Evolutionary conservation across 176 grass and related monocot genomes (phyloP).

Genomic region (Luzula sylvatica): DNA sequence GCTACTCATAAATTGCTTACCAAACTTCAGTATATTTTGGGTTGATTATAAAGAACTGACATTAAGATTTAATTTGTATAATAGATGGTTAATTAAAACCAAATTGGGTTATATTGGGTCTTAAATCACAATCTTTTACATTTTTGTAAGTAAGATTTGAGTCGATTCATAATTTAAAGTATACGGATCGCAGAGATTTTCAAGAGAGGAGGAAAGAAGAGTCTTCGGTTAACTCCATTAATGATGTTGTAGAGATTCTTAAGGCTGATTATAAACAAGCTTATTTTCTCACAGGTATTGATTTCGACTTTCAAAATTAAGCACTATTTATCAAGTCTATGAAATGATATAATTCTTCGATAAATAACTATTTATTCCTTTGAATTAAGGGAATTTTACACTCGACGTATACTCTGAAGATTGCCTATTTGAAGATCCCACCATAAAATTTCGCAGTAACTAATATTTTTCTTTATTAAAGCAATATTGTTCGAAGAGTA

Average conservation of each 20-base stretch:
- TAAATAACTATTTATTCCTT: not conserved
- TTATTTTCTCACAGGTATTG: constrained; percentile 79
- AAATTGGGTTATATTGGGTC: too few relatives aligned
- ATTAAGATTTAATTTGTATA: too few relatives aligned
- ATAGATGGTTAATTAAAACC: too few relatives aligned
- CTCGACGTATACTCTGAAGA: constrained; percentile 48
- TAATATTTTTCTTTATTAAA: not conserved
- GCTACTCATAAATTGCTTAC: too few relatives aligned
- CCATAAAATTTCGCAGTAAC: constrained; percentile 66
- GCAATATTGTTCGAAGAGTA: too few relatives aligned
- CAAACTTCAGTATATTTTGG: too few relatives aligned
- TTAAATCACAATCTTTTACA: too few relatives aligned
- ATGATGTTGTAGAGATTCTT: constrained; percentile 55
- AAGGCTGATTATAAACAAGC: constrained; percentile 47
- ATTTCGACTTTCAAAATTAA: not conserved
- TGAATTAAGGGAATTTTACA: constrained; percentile 51
- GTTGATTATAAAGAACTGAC: too few relatives aligned
- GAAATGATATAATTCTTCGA: not conserved
- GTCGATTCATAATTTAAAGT: too few relatives aligned
- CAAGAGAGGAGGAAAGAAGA: not conserved
- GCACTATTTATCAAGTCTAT: not conserved
- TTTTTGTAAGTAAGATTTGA: too few relatives aligned
- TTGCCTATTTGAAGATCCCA: constrained; percentile 87
- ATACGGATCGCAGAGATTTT: constrained; percentile 16
- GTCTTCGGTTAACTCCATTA: constrained; percentile 24